Base-by-base conservation (phyloP, 768 basidiomycete species). In the Wakefieldia striispora region DNA sequence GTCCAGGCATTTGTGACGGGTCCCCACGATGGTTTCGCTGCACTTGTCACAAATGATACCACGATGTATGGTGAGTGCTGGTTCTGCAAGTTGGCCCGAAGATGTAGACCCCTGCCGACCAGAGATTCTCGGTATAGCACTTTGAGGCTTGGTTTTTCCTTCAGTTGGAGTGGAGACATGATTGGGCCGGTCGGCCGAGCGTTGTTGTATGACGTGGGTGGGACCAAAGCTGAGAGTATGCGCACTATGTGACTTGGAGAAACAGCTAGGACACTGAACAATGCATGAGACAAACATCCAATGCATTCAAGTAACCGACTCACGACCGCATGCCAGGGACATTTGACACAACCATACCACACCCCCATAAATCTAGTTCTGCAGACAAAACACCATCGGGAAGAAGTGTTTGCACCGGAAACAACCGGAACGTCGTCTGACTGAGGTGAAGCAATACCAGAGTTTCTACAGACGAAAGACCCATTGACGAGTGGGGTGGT, bases 1-100 rank as follows among this genome's bases (percentile, higher is more conserved):
- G 56, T 89, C 85, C 19, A 89, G 67, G 59, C 91, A 93, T 66
- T 92, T 93, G 65, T 89, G 83, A 38, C 91, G 75, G 47, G 82
- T 63, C 11, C 90, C 91, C 47, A 77, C 70, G 34, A 92, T 74
- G 4, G 67, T 75, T 19, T 67, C 56, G 6, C 75, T 55, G 65
- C 91, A 94, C 14, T 57, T 58, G 64, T 93, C 86, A 64, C 91
- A 94, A 9, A 74, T 40, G n/a, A 89, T 69, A 24, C 77, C 77
- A 27, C 43, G 61, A 62, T 90, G 87, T 34, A 84, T 55, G 21
- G 51, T 10, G n/a, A 31, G 35, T n/a, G 33, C 21, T 31, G 27
- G n/a, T 43, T 52, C 40, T 35, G 35, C 19, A 21, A 21, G 19
- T 10, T 16, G 14, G 14, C 23, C 10, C 14, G 43, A 24, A 46